Evolutionary conservation across 169 alveolate species (phyloP), one percentile per base, ranked within the genome.

Genomic region (Plasmodium relictum): DNA sequence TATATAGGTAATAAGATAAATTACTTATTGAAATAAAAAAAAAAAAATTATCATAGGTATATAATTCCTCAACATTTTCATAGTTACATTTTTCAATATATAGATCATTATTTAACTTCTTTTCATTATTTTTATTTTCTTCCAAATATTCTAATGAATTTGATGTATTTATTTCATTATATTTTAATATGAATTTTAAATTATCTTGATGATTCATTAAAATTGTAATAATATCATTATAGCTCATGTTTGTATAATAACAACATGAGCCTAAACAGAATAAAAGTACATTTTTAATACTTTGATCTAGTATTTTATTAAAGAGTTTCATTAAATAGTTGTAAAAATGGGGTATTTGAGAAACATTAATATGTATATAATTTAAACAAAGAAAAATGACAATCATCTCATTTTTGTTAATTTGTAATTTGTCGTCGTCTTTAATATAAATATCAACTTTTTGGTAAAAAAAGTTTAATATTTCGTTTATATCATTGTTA

Each of bases 231-330:
- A 86, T 86, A 9, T 86, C 68, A n/a, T 2, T 9, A 41, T 62
- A 42, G 22, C 59, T 16, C 69, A 86, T 31, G 26, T 86, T 48
- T 14, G 92, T 70, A 54, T 86, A 86, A 65, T 61, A 39, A 52
- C 86, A 72, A 42, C 92, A 86, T 12, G 92, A 65, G 45, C 92
- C 42, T 52, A 86, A 66, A 52, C 92, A 86, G 50, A 58, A 63
- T 22, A 86, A 44, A 41, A 86, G 78, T 14, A 52, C 18, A 37
- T 86, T 86, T 42, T 66, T 70, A 50, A 86, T 56, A 31, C 59
- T 42, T 48, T 31, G 24, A 18, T 71, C 66, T n/a, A 42, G 7
- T 41, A 70, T 56, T 72, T 39, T 54, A 3, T 45, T 39, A 37
- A 44, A 37, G 22, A 86, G 6, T 24, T 52, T 48, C 1, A 52